phyloP scores from a whole-genome alignment of 2,329 filamentous ascomycete genomes.

The Xylariaceae sp. region DNA sequence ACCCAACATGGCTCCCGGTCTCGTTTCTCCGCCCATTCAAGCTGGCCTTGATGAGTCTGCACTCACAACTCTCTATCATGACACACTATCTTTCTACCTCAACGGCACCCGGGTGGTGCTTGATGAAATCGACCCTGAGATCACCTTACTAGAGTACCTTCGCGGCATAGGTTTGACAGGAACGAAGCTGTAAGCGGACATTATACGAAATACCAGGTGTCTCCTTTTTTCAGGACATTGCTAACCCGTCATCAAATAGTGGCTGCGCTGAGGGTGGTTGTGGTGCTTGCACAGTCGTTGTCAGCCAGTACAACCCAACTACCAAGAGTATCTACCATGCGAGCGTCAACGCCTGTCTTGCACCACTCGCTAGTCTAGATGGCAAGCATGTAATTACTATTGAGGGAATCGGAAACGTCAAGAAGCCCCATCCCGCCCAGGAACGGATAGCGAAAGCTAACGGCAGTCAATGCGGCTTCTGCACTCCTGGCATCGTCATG shows the following conservation, averaged over 20 bases:
- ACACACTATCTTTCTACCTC: slow-evolving; percentile 86
- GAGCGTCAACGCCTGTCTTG: slow-evolving; percentile 91
- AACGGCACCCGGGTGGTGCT: slow-evolving; percentile 88
- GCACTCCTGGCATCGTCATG: slow-evolving; percentile 97
- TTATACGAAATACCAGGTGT: background rate
- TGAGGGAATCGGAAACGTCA: slow-evolving; percentile 86
- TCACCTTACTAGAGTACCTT: slow-evolving; percentile 88
- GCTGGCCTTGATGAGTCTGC: slow-evolving; percentile 36
- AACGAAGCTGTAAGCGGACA: slow-evolving; percentile 66
- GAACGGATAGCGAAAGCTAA: slow-evolving; percentile 87
- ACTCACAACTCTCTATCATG: slow-evolving; percentile 73
- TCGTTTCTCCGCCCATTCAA: slow-evolving; percentile 46
- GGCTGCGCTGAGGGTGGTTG: slow-evolving; percentile 96
- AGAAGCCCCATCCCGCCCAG: slow-evolving; percentile 81
- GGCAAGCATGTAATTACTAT: slow-evolving; percentile 98
- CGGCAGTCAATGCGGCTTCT: slow-evolving; percentile 91
- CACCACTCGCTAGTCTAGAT: slow-evolving; percentile 86
- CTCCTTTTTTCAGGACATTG: background rate
- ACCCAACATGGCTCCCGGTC: slow-evolving; percentile 49
- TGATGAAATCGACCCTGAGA: slow-evolving; percentile 82
- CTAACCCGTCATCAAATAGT: slow-evolving; percentile 32
- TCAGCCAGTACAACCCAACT: slow-evolving; percentile 89
- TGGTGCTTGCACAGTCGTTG: slow-evolving; percentile 90
- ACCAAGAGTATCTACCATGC: slow-evolving; percentile 93
- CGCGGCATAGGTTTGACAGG: slow-evolving; percentile 89